Evolutionary conservation across 1,284 basidiomycete genomes (phyloP).

Genomic region (Microstroma glucosiphilum): DNA sequence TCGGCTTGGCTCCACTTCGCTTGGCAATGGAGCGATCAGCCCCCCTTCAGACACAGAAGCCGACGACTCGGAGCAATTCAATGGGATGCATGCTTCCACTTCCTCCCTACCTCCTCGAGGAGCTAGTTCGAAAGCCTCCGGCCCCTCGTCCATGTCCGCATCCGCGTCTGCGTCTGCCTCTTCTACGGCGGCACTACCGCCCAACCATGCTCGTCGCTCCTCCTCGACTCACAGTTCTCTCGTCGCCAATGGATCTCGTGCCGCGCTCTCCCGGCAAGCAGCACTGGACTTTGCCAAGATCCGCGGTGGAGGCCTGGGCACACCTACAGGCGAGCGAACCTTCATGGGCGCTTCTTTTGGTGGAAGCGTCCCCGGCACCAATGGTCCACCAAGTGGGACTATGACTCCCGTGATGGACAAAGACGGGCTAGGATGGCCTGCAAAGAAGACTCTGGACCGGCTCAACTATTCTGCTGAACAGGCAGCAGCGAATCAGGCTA

Average conservation of each 20-base stretch:
- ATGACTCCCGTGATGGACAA: slow-evolving; percentile 44
- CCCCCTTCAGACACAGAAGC: not conserved
- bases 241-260: not conserved
- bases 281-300: slow-evolving; percentile 6
- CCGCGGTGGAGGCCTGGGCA: slow-evolving; percentile 40
- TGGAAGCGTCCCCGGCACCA: not conserved
- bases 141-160: no score
- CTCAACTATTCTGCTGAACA: slow-evolving; percentile 38
- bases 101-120: no score
- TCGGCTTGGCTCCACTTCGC: not conserved
- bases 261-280: not conserved
- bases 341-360: slow-evolving; percentile 23
- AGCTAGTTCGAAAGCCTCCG: no score
- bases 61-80: not conserved
- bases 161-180: not conserved
- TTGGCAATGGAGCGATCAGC: not conserved
- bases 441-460: slow-evolving; percentile 39
- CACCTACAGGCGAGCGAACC: slow-evolving; percentile 38
- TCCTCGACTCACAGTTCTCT: not conserved
- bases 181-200: not conserved
- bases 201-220: not conserved
- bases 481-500: slow-evolving; percentile 52
- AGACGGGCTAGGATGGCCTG: slow-evolving; percentile 48
- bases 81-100: no score
- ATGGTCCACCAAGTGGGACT: slow-evolving; percentile 16